Conservation (phyloP, 345 rosid species). For the Aquilaria malaccensis region DNA sequence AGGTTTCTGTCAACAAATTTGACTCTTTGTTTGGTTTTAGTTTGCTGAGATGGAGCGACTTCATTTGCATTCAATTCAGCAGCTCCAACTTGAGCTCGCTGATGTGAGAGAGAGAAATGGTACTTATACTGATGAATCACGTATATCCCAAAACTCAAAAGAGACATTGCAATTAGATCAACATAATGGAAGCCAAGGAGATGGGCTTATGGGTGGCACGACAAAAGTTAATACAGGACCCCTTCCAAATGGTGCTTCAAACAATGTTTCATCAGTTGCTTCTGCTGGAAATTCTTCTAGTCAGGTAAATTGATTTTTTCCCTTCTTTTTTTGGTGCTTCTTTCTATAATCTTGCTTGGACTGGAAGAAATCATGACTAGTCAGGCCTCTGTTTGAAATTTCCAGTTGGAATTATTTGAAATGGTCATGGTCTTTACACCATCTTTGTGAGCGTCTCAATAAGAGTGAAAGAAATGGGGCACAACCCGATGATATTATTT, state of each 20-base stretch:
- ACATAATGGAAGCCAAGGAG: slow-evolving; percentile 44
- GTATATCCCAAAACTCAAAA: slow-evolving; percentile 37
- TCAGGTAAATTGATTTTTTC: slow-evolving; percentile 33
- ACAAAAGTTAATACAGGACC: slow-evolving; percentile 24
- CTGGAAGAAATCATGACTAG: no score
- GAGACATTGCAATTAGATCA: slow-evolving; percentile 49
- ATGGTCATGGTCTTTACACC: no score
- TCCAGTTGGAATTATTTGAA: not conserved
- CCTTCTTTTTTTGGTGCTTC: not conserved
- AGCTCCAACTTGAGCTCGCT: slow-evolving; percentile 79
- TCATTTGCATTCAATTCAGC: slow-evolving; percentile 77
- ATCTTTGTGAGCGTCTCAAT: no score
- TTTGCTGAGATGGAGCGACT: slow-evolving; percentile 85
- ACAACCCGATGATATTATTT: no score
- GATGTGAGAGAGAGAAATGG: slow-evolving; percentile 66
- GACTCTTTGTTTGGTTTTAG: slow-evolving; percentile 34
- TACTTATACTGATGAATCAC: slow-evolving; percentile 50
- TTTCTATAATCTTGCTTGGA: not conserved
- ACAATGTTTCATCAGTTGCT: slow-evolving; percentile 34
- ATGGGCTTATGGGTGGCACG: slow-evolving; percentile 37
- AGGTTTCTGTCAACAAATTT: not conserved
- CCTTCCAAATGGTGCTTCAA: slow-evolving; percentile 47
- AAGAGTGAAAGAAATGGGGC: no score
- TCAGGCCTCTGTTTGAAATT: not conserved
- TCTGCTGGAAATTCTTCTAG: slow-evolving; percentile 40